These are phyloP conservation scores for Asterophora parasitica DNA, from an alignment of 768 basidiomycete species.

Conservation along the genomic window DNA sequence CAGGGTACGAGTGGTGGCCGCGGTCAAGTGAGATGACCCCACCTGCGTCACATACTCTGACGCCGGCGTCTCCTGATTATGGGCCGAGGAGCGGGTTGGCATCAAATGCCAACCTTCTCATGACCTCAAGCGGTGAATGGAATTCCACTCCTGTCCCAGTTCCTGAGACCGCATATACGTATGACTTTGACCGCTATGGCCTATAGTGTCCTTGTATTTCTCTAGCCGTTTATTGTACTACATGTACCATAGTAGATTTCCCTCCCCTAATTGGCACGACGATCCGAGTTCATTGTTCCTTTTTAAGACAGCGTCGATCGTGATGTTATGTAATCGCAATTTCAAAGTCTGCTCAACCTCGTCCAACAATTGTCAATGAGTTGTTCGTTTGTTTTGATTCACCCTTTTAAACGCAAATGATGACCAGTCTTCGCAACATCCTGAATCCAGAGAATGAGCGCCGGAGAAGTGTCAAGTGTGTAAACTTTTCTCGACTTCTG, in stretches of 20 bases:
- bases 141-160: conserved; percentile 8
- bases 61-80: conserved; percentile 12
- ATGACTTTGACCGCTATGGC: conserved; percentile 16
- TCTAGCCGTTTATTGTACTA: conserved; percentile 3
- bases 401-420: conserved; percentile 23
- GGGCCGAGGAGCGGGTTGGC: conserved; percentile 1
- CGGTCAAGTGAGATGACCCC: conserved; percentile 30
- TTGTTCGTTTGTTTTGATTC: conserved; percentile 22
- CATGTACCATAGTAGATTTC: conserved; percentile 3
- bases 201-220: conserved; percentile 6
- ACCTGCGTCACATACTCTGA: conserved; percentile 15
- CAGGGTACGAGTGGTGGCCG: conserved; percentile 68
- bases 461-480: conserved; percentile 39
- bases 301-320: conserved; percentile 17
- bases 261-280: conserved; percentile 7
- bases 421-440: conserved; percentile 54
- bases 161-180: conserved; percentile 13
- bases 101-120: conserved; percentile 2
- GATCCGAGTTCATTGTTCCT: conserved; percentile 10
- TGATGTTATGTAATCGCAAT: conserved; percentile 19
- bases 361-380: conserved; percentile 31
- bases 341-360: conserved; percentile 9
- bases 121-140: conserved; percentile 9
- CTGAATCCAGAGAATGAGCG: conserved; percentile 49
- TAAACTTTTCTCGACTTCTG: conserved; percentile 13